These are phyloP conservation scores for Alternaria hordeiaustralica DNA, from an alignment of 2,329 filamentous ascomycete genomes.

Conservation along the genomic window DNA sequence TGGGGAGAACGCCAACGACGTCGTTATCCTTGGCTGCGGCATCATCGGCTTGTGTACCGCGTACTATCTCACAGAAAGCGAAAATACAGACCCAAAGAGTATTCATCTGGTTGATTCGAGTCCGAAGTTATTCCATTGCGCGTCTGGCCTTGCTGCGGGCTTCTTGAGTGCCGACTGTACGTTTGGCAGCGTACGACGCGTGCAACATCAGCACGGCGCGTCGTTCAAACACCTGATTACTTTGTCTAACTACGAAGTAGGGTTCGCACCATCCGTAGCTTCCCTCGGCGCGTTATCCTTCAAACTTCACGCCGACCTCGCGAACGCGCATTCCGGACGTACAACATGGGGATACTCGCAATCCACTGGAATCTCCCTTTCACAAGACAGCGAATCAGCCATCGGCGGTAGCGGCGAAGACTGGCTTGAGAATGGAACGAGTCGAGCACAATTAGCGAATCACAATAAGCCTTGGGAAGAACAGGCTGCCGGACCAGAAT, in stretches of 20 bases:
- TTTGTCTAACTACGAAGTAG: slow-evolving; percentile 21
- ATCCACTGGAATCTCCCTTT: slow-evolving; percentile 64
- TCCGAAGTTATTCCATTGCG: slow-evolving; percentile 70
- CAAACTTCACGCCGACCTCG: slow-evolving; percentile 69
- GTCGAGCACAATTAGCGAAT: slow-evolving; percentile 62
- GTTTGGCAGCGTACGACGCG: slow-evolving; percentile 9
- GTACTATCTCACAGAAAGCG: slow-evolving; percentile 67
- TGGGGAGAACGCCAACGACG: slow-evolving; percentile 14
- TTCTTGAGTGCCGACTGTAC: slow-evolving; percentile 75
- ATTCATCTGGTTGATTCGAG: slow-evolving; percentile 67
- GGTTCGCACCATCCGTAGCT: slow-evolving; percentile 65
- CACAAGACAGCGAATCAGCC: slow-evolving; percentile 54
- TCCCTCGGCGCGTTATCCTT: slow-evolving; percentile 72
- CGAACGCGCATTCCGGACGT: slow-evolving; percentile 63
- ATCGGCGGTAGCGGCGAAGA: slow-evolving; percentile 62
- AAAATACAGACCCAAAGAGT: slow-evolving; percentile 47
- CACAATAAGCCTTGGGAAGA: slow-evolving; percentile 37
- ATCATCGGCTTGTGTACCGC: slow-evolving; percentile 55
- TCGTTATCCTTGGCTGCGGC: slow-evolving; percentile 53
- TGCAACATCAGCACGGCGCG: neutral
- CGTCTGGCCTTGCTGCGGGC: slow-evolving; percentile 75
- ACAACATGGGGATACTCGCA: slow-evolving; percentile 65
- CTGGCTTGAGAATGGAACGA: slow-evolving; percentile 71
- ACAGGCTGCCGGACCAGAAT: slow-evolving; percentile 55
- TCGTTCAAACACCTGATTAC: neutral